These are phyloP conservation scores for Nothomitra cinnamomea DNA, from an alignment of 2,329 filamentous ascomycete species.

Conservation along the genomic window DNA sequence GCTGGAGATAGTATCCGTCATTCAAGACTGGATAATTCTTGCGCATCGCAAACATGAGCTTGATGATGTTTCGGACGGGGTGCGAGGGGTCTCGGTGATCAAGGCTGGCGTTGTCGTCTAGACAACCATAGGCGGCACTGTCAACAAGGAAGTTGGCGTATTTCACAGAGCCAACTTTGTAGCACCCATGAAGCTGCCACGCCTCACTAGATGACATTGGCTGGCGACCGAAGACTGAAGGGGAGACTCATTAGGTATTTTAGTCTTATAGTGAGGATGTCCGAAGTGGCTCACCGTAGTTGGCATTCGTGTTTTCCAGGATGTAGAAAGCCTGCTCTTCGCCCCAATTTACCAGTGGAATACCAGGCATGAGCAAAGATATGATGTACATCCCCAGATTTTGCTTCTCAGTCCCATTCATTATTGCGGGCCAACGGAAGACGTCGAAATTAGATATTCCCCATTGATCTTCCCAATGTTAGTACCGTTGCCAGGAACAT, in stretches of 20 bases:
- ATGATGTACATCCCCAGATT: conserved; percentile 42
- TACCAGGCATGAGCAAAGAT: conserved; percentile 41
- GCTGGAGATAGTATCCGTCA: conserved; percentile 37
- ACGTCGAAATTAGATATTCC: conserved; percentile 47
- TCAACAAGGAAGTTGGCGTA: conserved; percentile 41
- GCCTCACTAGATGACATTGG: conserved; percentile 42
- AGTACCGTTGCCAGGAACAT: neutral
- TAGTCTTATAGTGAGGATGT: neutral
- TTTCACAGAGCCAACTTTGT: conserved; percentile 36
- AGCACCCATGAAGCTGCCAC: conserved; percentile 49
- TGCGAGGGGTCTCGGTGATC: conserved; percentile 47
- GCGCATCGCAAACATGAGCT: conserved; percentile 43
- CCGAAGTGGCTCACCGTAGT: conserved; percentile 26
- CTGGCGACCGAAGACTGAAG: conserved; percentile 39
- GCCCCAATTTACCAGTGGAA: conserved; percentile 43
- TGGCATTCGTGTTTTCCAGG: conserved; percentile 43
- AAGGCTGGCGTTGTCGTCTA: conserved; percentile 37
- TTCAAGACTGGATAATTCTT: conserved; percentile 38
- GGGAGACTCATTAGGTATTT: neutral
- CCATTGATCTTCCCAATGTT: neutral
- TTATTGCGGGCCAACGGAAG: conserved; percentile 43
- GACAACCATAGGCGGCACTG: conserved; percentile 34
- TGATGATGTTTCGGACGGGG: conserved; percentile 42
- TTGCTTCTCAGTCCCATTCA: conserved; percentile 38
- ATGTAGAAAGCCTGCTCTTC: conserved; percentile 50